Evolutionary conservation across 2,329 filamentous ascomycete genomes (phyloP), one percentile per base, ranked within the genome.

Genomic region (Dichotomopilus funicola): DNA sequence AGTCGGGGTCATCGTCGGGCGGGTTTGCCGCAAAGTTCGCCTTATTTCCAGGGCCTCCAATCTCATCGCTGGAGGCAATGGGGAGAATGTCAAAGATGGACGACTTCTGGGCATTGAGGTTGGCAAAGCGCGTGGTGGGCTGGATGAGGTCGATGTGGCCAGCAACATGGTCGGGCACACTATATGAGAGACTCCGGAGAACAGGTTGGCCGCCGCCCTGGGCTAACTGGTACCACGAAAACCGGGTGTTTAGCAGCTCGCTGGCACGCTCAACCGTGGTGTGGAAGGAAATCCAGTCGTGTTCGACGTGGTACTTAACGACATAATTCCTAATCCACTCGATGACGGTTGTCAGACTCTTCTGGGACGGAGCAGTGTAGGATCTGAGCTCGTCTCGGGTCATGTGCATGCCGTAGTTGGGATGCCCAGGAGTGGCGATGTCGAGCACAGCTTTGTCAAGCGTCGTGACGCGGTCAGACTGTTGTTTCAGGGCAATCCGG

Each of bases 91-190:
- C 65, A 54, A 68, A 78, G 53, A 78, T 66, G 51, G 55, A 52
- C 19, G 62, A 63, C 45, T 62, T 65, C 55, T 79, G 74, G 2
- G 75, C 62, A 35, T 66, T 67, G 27, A 79, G 72, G 54, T 76
- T 71, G 13, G 79, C 79, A 56, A 87, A 87, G 41, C 79, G 75
- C 4, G 81, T 87, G 0, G 83, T 87, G 1, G 84, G 84, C 66
- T 86, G 81, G 49, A 87, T 80, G 64, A 86, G 75, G 56, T 81
- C 78, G 55, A 88, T 75, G 62, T 82, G 74, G 44, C 72, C 63
- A 51, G 75, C 73, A 6, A 88, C 67, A 0, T 75, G 67, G 50
- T 72, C 72, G 0, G 85, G 86, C 1, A 88, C 75, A 0, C 81
- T 86, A 68, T 88, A 88, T 47, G 75, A 71, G 12, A 75, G 65